Evolutionary conservation across 2,329 filamentous ascomycete genomes (phyloP), one percentile per base, ranked within the genome.

Genomic region (Aspergillus ustus): DNA sequence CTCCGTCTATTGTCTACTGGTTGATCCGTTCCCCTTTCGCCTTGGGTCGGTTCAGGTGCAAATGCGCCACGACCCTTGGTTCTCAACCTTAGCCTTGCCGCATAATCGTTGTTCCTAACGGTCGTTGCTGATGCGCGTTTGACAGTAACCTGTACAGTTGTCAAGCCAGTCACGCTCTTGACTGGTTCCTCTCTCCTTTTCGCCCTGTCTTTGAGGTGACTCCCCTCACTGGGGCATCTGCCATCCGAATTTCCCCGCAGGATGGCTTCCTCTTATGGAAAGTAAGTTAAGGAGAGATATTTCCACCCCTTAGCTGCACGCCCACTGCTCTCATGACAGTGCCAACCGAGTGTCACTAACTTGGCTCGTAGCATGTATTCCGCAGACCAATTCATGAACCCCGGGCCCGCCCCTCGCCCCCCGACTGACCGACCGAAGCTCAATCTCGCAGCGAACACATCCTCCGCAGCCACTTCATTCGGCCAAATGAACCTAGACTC

Each of bases 391-490:
- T 98, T 98, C 82, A 96, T 98, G 91, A 98, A 98, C 78, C 93
- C 95, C 65, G 93, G 95, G 67, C 94, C 95, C 70, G 94, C 95
- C 69, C 95, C 95, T 67, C 90, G 91, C 72, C 94, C 95, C 63
- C 95, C 94, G 20, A 89, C 86, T 63, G 91, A 95, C 73, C 88
- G 91, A 71, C 91, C 93, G 63, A 89, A 91, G 73, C 87, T 97
- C 68, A 89, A 89, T 71, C 84, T 96, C 63, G 46, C 93, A 89
- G 64, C 91, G 87, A 74, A 86, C 87, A 64, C 82, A 70, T 91
- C 89, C 75, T 83, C 89, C 65, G 93, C 89, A 78, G 70, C 75
- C 25, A 92, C 94, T 83, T 90, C 89, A 62, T 81, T 81, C 61
- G 73, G 72, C 53, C 90, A 89, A 72, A 87, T 94, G 83, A 89